These are phyloP conservation scores for Westerdykella aurantiaca DNA, from an alignment of 2,329 filamentous ascomycete genomes.

Conservation along the genomic window DNA sequence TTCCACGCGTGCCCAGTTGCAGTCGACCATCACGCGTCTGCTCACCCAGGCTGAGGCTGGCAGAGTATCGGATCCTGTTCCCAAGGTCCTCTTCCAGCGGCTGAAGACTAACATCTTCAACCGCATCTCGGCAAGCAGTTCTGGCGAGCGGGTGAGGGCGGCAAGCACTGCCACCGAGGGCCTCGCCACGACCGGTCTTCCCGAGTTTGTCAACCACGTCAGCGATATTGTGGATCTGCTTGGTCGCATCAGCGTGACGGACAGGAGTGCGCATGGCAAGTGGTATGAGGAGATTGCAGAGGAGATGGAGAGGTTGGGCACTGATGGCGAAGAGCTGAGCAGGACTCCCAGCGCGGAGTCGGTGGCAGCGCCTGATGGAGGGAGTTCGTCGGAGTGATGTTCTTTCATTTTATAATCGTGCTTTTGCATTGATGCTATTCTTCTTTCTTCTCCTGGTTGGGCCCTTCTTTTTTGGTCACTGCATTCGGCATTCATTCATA, in stretches of 20 bases:
- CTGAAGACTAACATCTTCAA: slow-evolving; percentile 61
- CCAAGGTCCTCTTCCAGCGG: slow-evolving; percentile 63
- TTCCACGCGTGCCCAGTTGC: slow-evolving; percentile 41
- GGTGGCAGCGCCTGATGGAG: slow-evolving; percentile 4
- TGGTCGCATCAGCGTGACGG: slow-evolving; percentile 59
- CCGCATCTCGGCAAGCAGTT: slow-evolving; percentile 59
- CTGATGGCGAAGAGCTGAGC: slow-evolving; percentile 26
- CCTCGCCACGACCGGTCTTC: slow-evolving; percentile 62
- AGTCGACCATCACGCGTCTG: slow-evolving; percentile 43
- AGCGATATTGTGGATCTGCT: slow-evolving; percentile 65
- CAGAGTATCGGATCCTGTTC: slow-evolving; percentile 54
- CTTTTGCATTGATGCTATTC: background rate
- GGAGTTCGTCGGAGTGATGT: background rate
- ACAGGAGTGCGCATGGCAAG: slow-evolving; percentile 59
- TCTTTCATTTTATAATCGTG: background rate
- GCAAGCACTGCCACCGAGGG: slow-evolving; percentile 64
- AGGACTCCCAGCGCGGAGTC: slow-evolving; percentile 23
- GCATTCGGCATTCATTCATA: no score
- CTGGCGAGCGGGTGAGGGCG: slow-evolving; percentile 64
- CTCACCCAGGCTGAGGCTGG: slow-evolving; percentile 49
- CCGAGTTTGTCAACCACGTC: slow-evolving; percentile 66
- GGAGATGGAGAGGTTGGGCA: slow-evolving; percentile 42
- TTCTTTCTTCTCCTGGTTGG: background rate
- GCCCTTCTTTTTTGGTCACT: background rate
- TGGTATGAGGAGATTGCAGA: slow-evolving; percentile 66